A percentile compares a stretch with the other conserved stretches of the same genome.
Evolutionary conservation across 306 rosid genomes (phyloP).

Genomic region (Pachyrhizus erosus): DNA sequence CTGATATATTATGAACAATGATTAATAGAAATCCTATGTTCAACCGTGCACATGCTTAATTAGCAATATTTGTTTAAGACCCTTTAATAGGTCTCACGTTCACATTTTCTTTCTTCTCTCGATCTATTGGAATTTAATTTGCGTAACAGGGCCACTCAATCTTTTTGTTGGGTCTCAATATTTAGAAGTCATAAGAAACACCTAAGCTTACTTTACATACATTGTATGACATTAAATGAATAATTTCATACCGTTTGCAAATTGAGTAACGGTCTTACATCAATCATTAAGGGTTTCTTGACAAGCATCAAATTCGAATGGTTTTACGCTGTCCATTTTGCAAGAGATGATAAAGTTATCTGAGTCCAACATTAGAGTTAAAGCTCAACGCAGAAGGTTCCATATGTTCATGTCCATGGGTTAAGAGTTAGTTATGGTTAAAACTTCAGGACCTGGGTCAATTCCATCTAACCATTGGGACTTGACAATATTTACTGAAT

Average conservation of each 20-base stretch:
- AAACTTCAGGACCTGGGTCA: neutral
- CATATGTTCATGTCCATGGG: neutral
- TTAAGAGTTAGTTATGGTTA: neutral
- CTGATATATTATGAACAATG: neutral
- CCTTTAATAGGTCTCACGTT: neutral
- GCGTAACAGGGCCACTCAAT: neutral
- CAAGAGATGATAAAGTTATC: neutral
- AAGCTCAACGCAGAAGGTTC: neutral
- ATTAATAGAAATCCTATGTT: neutral
- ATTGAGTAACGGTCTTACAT: neutral
- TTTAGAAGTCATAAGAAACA: neutral
- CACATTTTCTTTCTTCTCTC: neutral
- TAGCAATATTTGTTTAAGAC: neutral
- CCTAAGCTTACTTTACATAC: neutral
- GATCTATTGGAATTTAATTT: slow-evolving; percentile 15
- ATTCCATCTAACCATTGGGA: neutral
- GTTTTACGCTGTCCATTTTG: neutral
- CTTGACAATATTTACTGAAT: neutral
- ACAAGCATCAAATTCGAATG: slow-evolving; percentile 20
- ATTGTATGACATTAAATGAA: neutral
- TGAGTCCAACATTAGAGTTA: neutral
- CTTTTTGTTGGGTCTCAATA: neutral
- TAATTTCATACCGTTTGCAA: neutral
- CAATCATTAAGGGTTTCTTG: neutral
- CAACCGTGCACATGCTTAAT: neutral